A percentile compares a stretch with the other conserved stretches of the same genome.
These are phyloP conservation scores for Dysphania ambrosioides DNA, from an alignment of 148 eudicot genomes.

Conservation along the genomic window DNA sequence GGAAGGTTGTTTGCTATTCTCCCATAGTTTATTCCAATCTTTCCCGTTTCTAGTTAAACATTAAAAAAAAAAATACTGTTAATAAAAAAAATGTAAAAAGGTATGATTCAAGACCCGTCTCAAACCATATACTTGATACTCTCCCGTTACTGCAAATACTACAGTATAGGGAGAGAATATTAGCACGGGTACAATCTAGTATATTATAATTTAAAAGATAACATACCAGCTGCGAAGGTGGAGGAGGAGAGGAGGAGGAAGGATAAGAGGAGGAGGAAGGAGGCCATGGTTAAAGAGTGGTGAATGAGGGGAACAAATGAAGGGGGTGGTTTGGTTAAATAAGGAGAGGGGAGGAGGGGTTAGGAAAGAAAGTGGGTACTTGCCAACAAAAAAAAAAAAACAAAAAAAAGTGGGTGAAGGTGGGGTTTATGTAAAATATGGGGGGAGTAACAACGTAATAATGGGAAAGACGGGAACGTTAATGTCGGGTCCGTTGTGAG, in stretches of 20 bases:
- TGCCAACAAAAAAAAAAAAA: too few relatives aligned
- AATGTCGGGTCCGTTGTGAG: too few relatives aligned
- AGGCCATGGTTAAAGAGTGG: slow-evolving; percentile 5
- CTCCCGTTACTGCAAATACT: neutral
- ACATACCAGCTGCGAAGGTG: slow-evolving; percentile 1
- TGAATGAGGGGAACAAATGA: neutral
- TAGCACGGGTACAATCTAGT: too few relatives aligned
- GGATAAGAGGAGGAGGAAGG: slow-evolving; percentile 11
- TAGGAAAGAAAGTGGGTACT: neutral
- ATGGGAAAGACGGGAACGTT: too few relatives aligned
- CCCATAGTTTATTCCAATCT: slow-evolving; percentile 77
- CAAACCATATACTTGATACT: neutral
- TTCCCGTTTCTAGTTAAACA: slow-evolving; percentile 37
- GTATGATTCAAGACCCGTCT: neutral
- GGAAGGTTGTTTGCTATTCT: slow-evolving; percentile 76
- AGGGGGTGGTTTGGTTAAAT: too few relatives aligned
- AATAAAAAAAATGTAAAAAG: too few relatives aligned
- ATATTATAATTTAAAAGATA: too few relatives aligned
- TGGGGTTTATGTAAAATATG: too few relatives aligned
- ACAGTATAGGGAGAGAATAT: neutral
- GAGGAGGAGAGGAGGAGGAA: slow-evolving; percentile 17
- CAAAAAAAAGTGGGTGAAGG: too few relatives aligned
- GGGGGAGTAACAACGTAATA: too few relatives aligned
- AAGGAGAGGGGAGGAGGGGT: neutral
- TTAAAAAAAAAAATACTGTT: too few relatives aligned